phyloP scores from a whole-genome alignment of 2,329 filamentous ascomycete species.

The Fusarium proliferatum region DNA sequence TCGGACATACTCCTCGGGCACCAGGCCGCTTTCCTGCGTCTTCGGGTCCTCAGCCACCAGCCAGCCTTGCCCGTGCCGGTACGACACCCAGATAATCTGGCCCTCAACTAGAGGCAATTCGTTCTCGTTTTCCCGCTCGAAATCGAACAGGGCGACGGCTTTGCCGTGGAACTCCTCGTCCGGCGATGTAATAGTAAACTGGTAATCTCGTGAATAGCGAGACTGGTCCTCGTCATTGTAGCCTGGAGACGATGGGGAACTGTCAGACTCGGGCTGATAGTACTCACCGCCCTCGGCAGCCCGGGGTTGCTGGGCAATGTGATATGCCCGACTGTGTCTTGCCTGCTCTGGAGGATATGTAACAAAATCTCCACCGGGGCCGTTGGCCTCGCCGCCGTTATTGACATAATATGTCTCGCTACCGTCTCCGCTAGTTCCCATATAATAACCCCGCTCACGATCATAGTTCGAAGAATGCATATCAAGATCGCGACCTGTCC shows the following conservation, averaged over 20 bases:
- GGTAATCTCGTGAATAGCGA: slow-evolving; percentile 89
- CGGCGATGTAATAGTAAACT: slow-evolving; percentile 93
- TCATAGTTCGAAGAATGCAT: slow-evolving; percentile 64
- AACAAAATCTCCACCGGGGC: slow-evolving; percentile 82
- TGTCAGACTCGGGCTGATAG: slow-evolving; percentile 67
- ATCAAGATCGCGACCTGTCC: slow-evolving; percentile 58
- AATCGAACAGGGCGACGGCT: slow-evolving; percentile 94
- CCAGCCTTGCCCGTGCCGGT: slow-evolving; percentile 96
- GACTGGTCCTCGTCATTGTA: slow-evolving; percentile 74
- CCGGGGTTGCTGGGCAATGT: slow-evolving; percentile 57
- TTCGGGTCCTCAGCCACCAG: slow-evolving; percentile 95
- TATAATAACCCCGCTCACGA: slow-evolving; percentile 73
- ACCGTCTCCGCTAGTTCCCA: slow-evolving; percentile 75
- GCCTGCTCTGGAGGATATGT: slow-evolving; percentile 78
- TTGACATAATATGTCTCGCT: slow-evolving; percentile 80
- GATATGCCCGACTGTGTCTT: slow-evolving; percentile 63
- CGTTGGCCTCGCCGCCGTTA: slow-evolving; percentile 76
- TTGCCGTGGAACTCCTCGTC: slow-evolving; percentile 99
- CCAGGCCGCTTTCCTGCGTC: slow-evolving; percentile 91
- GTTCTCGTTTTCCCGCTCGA: slow-evolving; percentile 94
- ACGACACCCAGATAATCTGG: slow-evolving; percentile 96
- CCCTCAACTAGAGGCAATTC: slow-evolving; percentile 93
- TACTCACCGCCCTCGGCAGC: slow-evolving; percentile 62
- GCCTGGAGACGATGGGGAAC: slow-evolving; percentile 68
- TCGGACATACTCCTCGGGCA: slow-evolving; percentile 96